Evolutionary conservation across 441 rosid species (phyloP).

Genomic region (Theobroma grandiflorum): DNA sequence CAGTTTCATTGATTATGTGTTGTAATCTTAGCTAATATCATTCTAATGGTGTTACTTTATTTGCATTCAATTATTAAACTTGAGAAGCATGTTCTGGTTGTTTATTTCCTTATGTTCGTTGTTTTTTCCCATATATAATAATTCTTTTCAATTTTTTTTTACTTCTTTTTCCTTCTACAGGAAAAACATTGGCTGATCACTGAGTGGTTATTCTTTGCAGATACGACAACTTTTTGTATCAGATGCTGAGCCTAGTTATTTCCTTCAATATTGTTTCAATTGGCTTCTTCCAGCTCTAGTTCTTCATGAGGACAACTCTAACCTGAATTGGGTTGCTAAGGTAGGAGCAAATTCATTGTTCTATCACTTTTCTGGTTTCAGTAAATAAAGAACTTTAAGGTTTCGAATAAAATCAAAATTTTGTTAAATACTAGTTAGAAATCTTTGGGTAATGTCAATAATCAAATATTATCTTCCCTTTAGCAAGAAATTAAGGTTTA

Average conservation of each 20-base stretch:
- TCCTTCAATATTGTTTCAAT: conserved; percentile 83
- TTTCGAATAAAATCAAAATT: background rate
- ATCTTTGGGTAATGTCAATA: background rate
- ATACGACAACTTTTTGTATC: conserved; percentile 71
- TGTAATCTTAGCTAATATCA: background rate
- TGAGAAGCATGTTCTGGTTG: conserved; percentile 10
- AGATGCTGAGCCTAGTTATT: conserved; percentile 76
- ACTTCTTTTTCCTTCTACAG: background rate
- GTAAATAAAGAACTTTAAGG: conserved; percentile 2
- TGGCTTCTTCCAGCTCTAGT: conserved; percentile 98
- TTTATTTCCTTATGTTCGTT: background rate
- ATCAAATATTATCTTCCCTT: background rate
- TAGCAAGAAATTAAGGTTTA: conserved; percentile 17
- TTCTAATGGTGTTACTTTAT: background rate
- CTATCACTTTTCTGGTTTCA: conserved; percentile 20
- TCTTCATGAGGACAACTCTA: conserved; percentile 65
- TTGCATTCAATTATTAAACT: background rate
- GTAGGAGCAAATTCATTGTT: conserved; percentile 46
- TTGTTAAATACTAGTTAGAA: background rate
- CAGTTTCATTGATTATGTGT: background rate
- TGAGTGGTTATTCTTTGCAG: conserved; percentile 50
- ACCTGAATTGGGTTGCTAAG: conserved; percentile 84
- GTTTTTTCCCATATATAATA: background rate
- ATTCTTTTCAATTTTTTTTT: background rate
- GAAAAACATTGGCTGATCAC: conserved; percentile 16